These are phyloP conservation scores for Daldinia caldariorum DNA, from an alignment of 495 filamentous ascomycete species.

Conservation along the genomic window DNA sequence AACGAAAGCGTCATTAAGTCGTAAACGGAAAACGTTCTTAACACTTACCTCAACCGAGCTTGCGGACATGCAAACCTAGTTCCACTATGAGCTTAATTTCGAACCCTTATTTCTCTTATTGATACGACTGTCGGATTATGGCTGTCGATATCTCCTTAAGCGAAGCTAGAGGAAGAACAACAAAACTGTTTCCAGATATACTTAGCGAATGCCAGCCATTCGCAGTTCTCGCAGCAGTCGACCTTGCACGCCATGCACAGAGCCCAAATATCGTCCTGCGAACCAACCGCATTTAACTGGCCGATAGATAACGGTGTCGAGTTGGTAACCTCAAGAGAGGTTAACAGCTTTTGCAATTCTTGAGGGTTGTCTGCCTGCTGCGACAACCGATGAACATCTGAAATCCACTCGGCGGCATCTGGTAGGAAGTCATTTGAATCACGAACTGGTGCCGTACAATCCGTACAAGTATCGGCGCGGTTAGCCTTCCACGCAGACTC, in stretches of 20 bases:
- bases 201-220: neutral
- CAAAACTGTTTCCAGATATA: neutral
- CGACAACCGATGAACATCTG: neutral
- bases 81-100: neutral
- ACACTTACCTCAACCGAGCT: neutral
- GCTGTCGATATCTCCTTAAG: neutral
- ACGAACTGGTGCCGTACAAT: neutral
- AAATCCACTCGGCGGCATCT: neutral
- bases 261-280: slow-evolving; percentile 1
- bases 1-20: neutral
- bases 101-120: neutral
- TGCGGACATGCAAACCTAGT: neutral
- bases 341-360: neutral
- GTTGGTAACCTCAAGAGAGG: neutral
- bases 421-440: neutral
- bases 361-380: neutral
- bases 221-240: neutral
- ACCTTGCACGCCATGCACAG: neutral
- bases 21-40: neutral
- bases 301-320: neutral
- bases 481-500: neutral
- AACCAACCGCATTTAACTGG: neutral
- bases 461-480: neutral
- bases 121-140: neutral
- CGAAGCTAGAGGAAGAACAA: neutral